Base-by-base conservation (phyloP, 768 basidiomycete species). In the Dendrothele bispora region DNA sequence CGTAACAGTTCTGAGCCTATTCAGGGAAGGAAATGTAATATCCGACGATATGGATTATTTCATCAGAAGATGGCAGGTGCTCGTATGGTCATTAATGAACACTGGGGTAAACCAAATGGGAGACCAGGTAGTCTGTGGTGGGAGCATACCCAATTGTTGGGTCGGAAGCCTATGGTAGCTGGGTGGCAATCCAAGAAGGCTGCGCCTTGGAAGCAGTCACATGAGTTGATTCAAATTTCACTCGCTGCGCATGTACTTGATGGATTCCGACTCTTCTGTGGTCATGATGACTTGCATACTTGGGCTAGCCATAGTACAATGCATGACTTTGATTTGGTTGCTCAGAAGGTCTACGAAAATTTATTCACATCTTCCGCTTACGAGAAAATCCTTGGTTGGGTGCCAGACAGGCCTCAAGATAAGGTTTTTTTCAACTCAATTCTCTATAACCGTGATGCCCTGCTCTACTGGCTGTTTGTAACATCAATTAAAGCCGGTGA, bases 401-500 rank as follows among this genome's bases (percentile, higher is more conserved):
- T n/a, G n/a, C n/a, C n/a, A n/a, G 48, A 41, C 12, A 37, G 15
- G 2, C 24, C 37, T 4, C 24, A 41, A 8, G 55, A 48, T 21
- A 11, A 48, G 6, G 43, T n/a, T 1, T 26, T 50, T 15, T 50
- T 55, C 27, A 56, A 61, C 26, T 11, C 36, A 1, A 28, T 52
- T 12, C 51, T 60, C 1, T 56, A 40, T 28, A 55, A 58, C 44
- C 54, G 56, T 15, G 59, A 61, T 35, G 28, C 49, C 0, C 43
- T 60, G 7, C 29, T 51, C 12, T 61, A 57, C 40, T 25, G 48
- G 4, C 46, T 49, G 18, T 36, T 59, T 18, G 30, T 29, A 0
- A 22, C 38, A 11, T 47, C 60, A 0, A 52, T 60, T 47, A 59
- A 58, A 40, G 17, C 28, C 15, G 60, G 60, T 7, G 60, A 58